Percentiles rank a stretch among this genome's conserved stretches.
phyloP scores from a whole-genome alignment of 345 rosid genomes.

The Salix koriyanagi region DNA sequence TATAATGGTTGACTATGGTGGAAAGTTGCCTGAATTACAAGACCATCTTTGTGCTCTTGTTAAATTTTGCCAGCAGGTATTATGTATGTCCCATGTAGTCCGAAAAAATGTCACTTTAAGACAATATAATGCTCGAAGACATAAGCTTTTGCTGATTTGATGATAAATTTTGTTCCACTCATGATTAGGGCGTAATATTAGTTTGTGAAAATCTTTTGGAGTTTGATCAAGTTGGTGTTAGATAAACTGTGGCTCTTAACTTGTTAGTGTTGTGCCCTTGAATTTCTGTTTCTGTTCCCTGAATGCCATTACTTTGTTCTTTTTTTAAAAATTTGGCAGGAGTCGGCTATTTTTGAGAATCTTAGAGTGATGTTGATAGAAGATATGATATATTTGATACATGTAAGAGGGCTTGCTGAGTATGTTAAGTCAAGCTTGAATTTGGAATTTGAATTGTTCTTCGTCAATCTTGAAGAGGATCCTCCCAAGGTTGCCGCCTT shows the following conservation, averaged over 20 bases:
- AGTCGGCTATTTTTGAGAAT: slow-evolving; percentile 44
- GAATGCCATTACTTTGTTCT: background rate
- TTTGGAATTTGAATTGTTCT: slow-evolving; percentile 43
- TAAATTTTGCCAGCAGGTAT: slow-evolving; percentile 59
- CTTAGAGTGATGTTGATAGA: slow-evolving; percentile 75
- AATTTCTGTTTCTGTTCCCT: background rate
- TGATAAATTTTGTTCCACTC: background rate
- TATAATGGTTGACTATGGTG: slow-evolving; percentile 92
- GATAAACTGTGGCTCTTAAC: too few relatives aligned
- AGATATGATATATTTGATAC: slow-evolving; percentile 84
- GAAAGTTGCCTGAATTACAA: slow-evolving; percentile 86
- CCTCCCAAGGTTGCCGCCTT: slow-evolving; percentile 74
- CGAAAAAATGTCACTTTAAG: too few relatives aligned
- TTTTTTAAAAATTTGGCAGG: slow-evolving; percentile 31
- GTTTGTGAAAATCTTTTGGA: background rate
- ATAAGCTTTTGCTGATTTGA: background rate
- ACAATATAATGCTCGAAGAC: background rate
- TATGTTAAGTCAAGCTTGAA: slow-evolving; percentile 54
- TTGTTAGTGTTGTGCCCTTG: background rate
- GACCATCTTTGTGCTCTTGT: slow-evolving; percentile 58
- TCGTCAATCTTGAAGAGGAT: slow-evolving; percentile 76
- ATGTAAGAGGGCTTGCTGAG: slow-evolving; percentile 50
- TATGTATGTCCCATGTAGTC: too few relatives aligned
- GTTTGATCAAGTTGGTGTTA: too few relatives aligned
- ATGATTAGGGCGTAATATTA: background rate